Evolutionary conservation across 2,329 filamentous ascomycete species (phyloP).

Genomic region (Colletotrichum salicis): DNA sequence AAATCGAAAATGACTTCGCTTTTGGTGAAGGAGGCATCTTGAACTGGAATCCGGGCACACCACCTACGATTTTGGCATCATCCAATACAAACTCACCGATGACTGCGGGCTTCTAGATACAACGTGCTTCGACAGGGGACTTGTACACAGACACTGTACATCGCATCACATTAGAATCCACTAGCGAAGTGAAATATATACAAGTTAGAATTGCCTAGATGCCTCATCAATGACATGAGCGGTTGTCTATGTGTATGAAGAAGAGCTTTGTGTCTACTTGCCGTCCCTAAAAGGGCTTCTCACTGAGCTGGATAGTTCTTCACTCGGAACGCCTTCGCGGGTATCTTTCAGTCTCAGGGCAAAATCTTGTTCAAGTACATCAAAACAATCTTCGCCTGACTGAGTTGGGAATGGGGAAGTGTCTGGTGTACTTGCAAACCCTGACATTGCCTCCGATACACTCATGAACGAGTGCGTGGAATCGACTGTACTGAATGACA

Average conservation of each 20-base stretch:
- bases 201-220: too few species aligned
- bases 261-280: too few species aligned
- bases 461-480: neutral
- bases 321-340: neutral
- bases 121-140: too few species aligned
- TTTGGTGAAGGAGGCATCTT: constrained; percentile 24
- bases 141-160: too few species aligned
- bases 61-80: neutral
- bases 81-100: neutral
- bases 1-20: constrained; percentile 36
- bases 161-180: too few species aligned
- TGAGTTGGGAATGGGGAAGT: neutral
- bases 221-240: too few species aligned
- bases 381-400: neutral
- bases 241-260: too few species aligned
- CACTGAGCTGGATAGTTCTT: neutral
- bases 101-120: neutral
- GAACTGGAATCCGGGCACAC: neutral
- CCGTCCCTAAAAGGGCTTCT: too few species aligned
- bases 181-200: too few species aligned
- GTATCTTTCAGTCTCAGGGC: neutral
- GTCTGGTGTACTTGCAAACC: neutral
- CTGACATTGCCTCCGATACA: neutral
- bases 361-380: neutral
- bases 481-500: neutral